Evolutionary conservation across 352 stramenopile genomes (phyloP).

Genomic region (Globisporangium iwayamae): DNA sequence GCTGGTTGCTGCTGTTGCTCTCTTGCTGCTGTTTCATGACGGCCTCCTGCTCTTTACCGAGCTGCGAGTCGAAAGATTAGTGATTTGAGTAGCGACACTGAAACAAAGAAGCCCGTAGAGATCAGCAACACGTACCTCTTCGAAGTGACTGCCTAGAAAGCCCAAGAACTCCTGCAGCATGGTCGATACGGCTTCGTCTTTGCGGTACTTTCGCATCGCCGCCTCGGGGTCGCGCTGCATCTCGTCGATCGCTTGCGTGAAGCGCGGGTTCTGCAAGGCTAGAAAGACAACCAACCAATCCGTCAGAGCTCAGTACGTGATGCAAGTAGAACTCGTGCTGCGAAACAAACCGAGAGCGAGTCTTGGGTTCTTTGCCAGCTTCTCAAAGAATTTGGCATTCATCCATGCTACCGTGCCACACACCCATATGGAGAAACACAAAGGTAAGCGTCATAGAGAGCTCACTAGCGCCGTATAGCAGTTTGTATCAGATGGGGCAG

Average conservation of each 20-base stretch:
- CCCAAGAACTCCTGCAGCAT: slow-evolving; percentile 74
- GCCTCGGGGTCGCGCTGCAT: slow-evolving; percentile 59
- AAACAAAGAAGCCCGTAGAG: background rate
- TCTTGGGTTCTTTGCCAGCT: slow-evolving; percentile 53
- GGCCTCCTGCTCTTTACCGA: slow-evolving; percentile 34
- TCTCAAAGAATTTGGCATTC: slow-evolving; percentile 66
- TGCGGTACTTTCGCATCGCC: slow-evolving; percentile 64
- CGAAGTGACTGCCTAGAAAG: slow-evolving; percentile 71
- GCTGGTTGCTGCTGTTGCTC: slow-evolving; percentile 4
- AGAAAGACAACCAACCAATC: background rate
- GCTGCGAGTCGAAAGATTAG: slow-evolving; percentile 12
- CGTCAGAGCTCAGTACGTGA: background rate
- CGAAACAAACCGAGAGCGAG: slow-evolving; percentile 39
- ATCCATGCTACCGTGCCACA: slow-evolving; percentile 53
- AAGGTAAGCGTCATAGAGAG: background rate
- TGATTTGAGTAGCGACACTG: background rate
- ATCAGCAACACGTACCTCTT: slow-evolving; percentile 41
- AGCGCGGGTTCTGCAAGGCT: slow-evolving; percentile 63
- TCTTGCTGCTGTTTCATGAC: slow-evolving; percentile 16
- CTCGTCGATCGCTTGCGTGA: slow-evolving; percentile 63
- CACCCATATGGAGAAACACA: background rate
- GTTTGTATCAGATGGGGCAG: background rate
- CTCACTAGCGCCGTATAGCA: background rate
- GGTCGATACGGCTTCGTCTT: slow-evolving; percentile 46
- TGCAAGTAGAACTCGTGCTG: background rate